Conservation (phyloP, 306 rosid species). For the Citrullus amarus region DNA sequence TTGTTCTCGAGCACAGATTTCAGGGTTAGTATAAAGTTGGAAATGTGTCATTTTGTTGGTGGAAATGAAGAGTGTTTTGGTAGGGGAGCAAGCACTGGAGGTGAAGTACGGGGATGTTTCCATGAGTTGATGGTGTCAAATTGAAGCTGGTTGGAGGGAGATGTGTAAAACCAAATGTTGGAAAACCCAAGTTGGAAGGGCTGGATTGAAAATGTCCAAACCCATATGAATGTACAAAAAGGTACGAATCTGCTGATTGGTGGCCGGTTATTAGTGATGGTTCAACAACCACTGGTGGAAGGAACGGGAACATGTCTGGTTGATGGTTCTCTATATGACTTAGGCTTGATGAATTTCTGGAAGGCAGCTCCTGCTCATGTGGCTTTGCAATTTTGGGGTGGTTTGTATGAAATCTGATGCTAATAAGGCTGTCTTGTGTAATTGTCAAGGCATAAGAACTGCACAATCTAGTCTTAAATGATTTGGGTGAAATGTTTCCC, state of each 20-base stretch:
- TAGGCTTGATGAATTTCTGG: neutral
- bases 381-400: neutral
- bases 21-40: too few relatives aligned
- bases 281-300: neutral
- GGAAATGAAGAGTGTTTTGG: too few relatives aligned
- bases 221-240: neutral
- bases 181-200: neutral
- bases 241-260: neutral
- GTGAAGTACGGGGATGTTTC: neutral
- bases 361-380: neutral
- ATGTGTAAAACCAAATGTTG: neutral
- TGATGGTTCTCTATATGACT: neutral
- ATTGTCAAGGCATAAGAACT: neutral
- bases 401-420: neutral
- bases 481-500: neutral
- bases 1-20: too few relatives aligned
- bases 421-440: neutral
- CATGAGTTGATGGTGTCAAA: neutral
- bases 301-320: neutral
- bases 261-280: neutral
- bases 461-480: neutral
- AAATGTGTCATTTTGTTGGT: too few relatives aligned
- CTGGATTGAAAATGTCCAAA: neutral
- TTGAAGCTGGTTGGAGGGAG: neutral
- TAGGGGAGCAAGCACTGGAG: neutral